Conservation (phyloP, 257 asterid genomes). For the Linderniella brevidens region DNA sequence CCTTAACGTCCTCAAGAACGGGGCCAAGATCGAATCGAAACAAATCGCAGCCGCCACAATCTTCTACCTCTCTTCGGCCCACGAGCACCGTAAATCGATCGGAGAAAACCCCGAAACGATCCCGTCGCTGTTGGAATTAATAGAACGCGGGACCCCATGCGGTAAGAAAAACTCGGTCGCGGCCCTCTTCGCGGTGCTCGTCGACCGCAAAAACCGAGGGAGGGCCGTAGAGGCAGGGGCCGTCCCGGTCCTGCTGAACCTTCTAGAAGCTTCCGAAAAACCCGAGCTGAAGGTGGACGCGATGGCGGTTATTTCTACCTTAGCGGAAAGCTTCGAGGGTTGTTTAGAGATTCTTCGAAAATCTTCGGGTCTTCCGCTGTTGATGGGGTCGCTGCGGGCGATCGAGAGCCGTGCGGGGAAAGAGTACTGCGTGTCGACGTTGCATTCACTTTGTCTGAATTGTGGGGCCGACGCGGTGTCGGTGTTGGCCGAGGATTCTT, state of each 20-base stretch:
- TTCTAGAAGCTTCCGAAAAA: constrained; percentile 27
- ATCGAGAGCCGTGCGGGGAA: constrained; percentile 31
- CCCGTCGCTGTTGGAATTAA: constrained; percentile 31
- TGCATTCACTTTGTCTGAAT: constrained; percentile 36
- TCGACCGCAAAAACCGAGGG: constrained; percentile 25
- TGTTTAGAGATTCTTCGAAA: constrained; percentile 21
- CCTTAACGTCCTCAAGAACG: constrained; percentile 26
- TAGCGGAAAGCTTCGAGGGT: constrained; percentile 34
- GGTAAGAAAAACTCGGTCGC: constrained; percentile 57
- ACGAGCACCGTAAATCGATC: constrained; percentile 29
- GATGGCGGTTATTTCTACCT: constrained; percentile 37
- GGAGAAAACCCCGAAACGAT: constrained; percentile 32
- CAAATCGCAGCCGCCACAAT: constrained; percentile 59
- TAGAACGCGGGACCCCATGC: constrained; percentile 33
- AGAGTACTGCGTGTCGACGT: constrained; percentile 44
- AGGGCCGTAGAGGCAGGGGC: constrained; percentile 27
- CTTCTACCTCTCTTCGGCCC: constrained; percentile 44
- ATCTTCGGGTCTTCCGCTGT: constrained; percentile 15
- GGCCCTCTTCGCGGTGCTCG: constrained; percentile 35
- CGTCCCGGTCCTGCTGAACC: constrained; percentile 18
- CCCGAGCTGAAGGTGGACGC: constrained; percentile 34
- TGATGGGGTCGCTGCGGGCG: constrained; percentile 15
- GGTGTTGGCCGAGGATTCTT: constrained; percentile 24
- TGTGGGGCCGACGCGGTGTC: constrained; percentile 38
- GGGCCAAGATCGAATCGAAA: constrained; percentile 25